A percentile compares a stretch with the other conserved stretches of the same genome.
phyloP scores from a whole-genome alignment of 768 basidiomycete genomes.

The Suillus subalutaceus region DNA sequence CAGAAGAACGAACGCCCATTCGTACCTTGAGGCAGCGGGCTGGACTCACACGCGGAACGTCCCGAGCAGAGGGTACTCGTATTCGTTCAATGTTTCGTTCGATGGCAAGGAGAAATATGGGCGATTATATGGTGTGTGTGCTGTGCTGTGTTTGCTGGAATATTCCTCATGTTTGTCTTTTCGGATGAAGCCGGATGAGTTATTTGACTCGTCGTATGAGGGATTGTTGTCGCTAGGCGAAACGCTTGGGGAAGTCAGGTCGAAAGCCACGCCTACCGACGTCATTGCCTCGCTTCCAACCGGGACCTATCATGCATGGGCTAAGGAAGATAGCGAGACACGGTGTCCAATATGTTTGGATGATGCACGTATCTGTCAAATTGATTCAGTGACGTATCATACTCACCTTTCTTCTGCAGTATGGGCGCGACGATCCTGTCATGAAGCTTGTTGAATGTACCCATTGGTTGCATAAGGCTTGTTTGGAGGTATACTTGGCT shows the following conservation, averaged over 20 bases:
- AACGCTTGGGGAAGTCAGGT: conserved; percentile 68
- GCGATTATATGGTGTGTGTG: conserved; percentile 56
- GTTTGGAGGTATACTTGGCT: conserved; percentile 60
- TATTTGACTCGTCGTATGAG: conserved; percentile 79
- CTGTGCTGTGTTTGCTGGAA: conserved; percentile 5
- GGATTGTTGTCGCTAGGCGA: conserved; percentile 59
- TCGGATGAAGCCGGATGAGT: conserved; percentile 64
- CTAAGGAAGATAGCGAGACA: conserved; percentile 62
- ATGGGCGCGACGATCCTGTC: conserved; percentile 60
- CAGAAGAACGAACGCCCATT: conserved; percentile 8
- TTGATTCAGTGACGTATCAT: conserved; percentile 2
- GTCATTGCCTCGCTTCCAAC: conserved; percentile 63
- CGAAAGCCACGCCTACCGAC: conserved; percentile 62
- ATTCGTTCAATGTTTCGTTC: conserved; percentile 11
- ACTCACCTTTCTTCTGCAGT: conserved; percentile 45
- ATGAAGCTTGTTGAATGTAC: conserved; percentile 70
- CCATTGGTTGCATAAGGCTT: conserved; percentile 82
- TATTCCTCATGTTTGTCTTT: conserved; percentile 11
- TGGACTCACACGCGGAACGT: conserved; percentile 3
- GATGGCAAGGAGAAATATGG: conserved; percentile 30
- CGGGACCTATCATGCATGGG: conserved; percentile 71
- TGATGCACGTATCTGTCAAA: conserved; percentile 57
- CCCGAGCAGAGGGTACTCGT: conserved; percentile 3
- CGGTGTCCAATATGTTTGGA: conserved; percentile 86
- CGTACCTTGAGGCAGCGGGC: conserved; percentile 9